A percentile compares a stretch with the other conserved stretches of the same genome.
Evolutionary conservation across 345 rosid species (phyloP).

Genomic region (Salix brachista): DNA sequence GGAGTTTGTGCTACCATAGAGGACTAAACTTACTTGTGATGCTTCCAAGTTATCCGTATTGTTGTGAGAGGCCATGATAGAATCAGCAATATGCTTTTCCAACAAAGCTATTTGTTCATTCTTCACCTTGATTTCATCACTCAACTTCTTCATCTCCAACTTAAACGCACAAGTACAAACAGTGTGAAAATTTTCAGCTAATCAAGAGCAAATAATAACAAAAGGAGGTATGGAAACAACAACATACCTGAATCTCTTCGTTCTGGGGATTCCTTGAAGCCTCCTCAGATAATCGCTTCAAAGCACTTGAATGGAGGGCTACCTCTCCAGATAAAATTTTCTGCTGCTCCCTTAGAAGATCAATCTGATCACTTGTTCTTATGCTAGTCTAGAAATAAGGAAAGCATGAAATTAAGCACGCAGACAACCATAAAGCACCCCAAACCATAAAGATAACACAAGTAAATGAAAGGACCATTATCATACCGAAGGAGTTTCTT

Average conservation of each 20-base stretch:
- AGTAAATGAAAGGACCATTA: constrained; percentile 1
- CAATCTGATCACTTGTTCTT: constrained; percentile 74
- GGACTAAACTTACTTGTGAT: constrained; percentile 50
- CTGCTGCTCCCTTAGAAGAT: constrained; percentile 88
- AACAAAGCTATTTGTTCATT: constrained; percentile 68
- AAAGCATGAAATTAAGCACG: background rate
- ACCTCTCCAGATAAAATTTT: constrained; percentile 85
- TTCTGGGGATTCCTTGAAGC: constrained; percentile 66
- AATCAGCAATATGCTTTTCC: constrained; percentile 76
- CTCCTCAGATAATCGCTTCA: constrained; percentile 76
- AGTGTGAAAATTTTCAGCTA: constrained; percentile 21
- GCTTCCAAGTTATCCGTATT: constrained; percentile 59
- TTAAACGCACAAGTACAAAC: constrained; percentile 28
- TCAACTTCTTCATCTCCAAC: constrained; percentile 69
- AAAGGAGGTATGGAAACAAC: constrained; percentile 6
- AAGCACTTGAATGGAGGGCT: constrained; percentile 78
- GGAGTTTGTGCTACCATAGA: constrained; percentile 4
- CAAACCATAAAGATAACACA: background rate
- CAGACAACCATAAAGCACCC: background rate
- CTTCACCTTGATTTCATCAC: constrained; percentile 69
- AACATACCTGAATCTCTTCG: constrained; percentile 58
- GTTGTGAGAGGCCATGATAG: constrained; percentile 49
- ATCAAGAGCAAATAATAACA: constrained; percentile 12
- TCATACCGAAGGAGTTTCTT: constrained; percentile 72
- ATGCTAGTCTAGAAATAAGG: constrained; percentile 57